phyloP scores from a whole-genome alignment of 2,329 filamentous ascomycete species.

The Botrytis fabae region DNA sequence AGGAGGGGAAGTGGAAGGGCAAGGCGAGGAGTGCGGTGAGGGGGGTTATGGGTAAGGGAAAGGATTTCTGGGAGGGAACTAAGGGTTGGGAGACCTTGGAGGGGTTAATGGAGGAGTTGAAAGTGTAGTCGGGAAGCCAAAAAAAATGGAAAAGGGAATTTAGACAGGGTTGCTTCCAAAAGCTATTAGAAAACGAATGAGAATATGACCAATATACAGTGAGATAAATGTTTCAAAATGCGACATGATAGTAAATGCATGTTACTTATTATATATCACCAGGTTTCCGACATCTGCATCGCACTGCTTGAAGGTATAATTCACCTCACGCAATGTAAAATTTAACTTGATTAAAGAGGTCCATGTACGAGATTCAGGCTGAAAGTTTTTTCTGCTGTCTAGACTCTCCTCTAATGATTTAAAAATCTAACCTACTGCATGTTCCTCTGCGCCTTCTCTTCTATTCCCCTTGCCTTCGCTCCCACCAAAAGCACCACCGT shows the following conservation, averaged over 20 bases:
- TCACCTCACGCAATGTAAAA: background rate
- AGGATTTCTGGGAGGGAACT: slow-evolving; percentile 78
- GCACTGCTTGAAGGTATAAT: background rate
- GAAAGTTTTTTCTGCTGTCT: background rate
- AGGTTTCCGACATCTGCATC: background rate
- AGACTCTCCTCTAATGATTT: no score
- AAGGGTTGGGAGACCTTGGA: slow-evolving; percentile 65
- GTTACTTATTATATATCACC: background rate
- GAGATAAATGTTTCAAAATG: background rate
- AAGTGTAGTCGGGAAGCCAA: background rate
- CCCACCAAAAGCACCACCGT: slow-evolving; percentile 42
- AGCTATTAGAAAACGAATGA: background rate
- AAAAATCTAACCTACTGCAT: background rate
- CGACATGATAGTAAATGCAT: background rate
- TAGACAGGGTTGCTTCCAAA: background rate
- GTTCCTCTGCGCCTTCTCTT: slow-evolving; percentile 26
- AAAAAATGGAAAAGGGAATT: background rate
- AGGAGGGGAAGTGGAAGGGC: slow-evolving; percentile 74
- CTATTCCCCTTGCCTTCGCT: slow-evolving; percentile 24
- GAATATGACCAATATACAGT: background rate
- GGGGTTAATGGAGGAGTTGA: slow-evolving; percentile 57
- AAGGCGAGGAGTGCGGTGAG: slow-evolving; percentile 84
- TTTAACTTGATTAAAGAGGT: background rate
- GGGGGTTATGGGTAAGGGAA: slow-evolving; percentile 79
- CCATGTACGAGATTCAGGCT: no score